Base-by-base conservation (phyloP, 257 asterid genomes). In the Scutellaria barbata region DNA sequence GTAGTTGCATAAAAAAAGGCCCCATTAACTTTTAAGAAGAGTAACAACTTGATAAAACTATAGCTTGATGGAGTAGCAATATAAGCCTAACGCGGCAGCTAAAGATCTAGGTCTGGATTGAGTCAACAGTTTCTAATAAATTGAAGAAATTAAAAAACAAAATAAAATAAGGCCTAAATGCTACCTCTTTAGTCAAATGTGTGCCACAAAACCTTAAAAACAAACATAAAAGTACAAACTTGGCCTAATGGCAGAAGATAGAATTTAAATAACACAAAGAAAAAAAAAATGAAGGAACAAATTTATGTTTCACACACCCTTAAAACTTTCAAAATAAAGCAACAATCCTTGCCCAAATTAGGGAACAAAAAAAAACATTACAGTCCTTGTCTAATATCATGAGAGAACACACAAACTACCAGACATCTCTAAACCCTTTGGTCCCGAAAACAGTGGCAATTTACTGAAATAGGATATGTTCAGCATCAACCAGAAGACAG, bases 271-370 rank as follows among this genome's bases (percentile, higher is more conserved):
- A 10, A 62, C 12, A 30, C 13, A 33, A n/a, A n/a, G 45, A 55
- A 65, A 50, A 13, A 17, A 22, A 22, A 22, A 62, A 0, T 5
- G 37, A 39, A 53, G 69, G 65, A 22, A 62, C 68, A 56, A 42
- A 20, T 40, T n/a, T 54, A n/a, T 54, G 25, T 10, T 18, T n/a
- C 50, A 54, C 6, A 55, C 37, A 76, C 59, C 56, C 42, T 42
- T 8, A 14, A 47, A 43, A 16, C 25, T 57, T 71, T 22, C 66
- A 47, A 46, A 54, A 57, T n/a, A 59, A 53, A 18, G 63, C 67
- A 60, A 45, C 17, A 67, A 59, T 33, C 62, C 10, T 33, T n/a
- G 10, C 37, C 73, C 16, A 18, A 6, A 60, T 9, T 22, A 12
- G 48, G 22, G 33, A 67, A 46, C 0, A 22, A 20, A 10, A 33